Percentiles rank a stretch among this genome's conserved stretches.
Evolutionary conservation across 1,284 basidiomycete genomes (phyloP).

Genomic region (Porodaedalea pini): DNA sequence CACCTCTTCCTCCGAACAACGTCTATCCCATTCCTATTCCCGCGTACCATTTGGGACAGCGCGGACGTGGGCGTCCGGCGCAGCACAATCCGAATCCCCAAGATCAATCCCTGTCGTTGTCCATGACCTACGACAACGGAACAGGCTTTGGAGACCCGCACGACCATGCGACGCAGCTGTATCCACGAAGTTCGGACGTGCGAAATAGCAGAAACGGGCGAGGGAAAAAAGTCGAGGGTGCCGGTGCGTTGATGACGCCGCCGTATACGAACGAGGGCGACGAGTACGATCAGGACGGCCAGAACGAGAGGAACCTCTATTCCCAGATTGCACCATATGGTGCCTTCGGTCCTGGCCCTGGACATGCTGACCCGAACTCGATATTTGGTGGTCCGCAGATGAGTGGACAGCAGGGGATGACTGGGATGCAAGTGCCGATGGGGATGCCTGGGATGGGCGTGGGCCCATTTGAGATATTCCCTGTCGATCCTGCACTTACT

Average conservation of each 20-base stretch:
- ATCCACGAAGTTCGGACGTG: slow-evolving; percentile 4
- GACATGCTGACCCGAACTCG: not conserved
- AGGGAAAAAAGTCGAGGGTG: not conserved
- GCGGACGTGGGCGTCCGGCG: not conserved
- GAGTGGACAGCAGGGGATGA: not conserved
- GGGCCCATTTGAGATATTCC: slow-evolving; percentile 3
- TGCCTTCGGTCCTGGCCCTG: not conserved
- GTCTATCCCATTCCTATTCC: not conserved
- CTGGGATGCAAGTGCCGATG: not conserved
- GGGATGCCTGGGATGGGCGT: slow-evolving; percentile 1
- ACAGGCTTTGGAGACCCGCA: not conserved
- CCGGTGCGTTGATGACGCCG: slow-evolving; percentile 2
- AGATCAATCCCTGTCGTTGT: not conserved
- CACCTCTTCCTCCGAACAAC: not conserved
- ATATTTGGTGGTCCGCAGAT: not conserved
- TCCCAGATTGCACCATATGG: not conserved
- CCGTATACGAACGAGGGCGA: slow-evolving; percentile 12
- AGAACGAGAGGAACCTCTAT: not conserved
- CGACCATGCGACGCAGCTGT: not conserved
- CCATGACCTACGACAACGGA: not conserved
- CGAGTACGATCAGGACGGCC: not conserved
- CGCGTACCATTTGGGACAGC: not conserved
- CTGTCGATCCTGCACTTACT: slow-evolving; percentile 12
- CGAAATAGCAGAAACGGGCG: not conserved
- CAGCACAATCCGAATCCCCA: not conserved